phyloP scores from a whole-genome alignment of 2,329 filamentous ascomycete species.

The Penicillium sp. region DNA sequence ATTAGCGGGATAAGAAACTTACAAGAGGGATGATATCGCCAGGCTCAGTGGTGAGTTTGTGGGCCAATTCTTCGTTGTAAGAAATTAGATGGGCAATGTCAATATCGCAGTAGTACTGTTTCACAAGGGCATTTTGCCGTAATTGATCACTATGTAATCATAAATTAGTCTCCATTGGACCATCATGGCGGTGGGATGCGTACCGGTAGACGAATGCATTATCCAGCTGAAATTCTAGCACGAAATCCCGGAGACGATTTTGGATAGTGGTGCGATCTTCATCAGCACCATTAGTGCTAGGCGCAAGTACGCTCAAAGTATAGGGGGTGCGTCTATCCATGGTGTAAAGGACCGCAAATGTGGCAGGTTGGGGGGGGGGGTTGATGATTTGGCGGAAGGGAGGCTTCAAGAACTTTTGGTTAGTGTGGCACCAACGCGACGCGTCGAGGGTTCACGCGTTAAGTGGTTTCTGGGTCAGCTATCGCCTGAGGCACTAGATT shows the following conservation, averaged over 20 bases:
- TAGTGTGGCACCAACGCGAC: conserved; percentile 34
- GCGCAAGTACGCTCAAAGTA: conserved; percentile 75
- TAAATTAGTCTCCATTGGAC: conserved; percentile 3
- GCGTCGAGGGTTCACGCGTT: conserved; percentile 37
- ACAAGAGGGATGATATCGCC: conserved; percentile 90
- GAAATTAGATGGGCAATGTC: conserved; percentile 94
- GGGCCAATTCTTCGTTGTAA: conserved; percentile 92
- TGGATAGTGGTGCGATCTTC: conserved; percentile 72
- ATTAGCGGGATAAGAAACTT: conserved; percentile 30
- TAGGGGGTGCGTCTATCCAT: conserved; percentile 92
- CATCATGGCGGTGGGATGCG: conserved; percentile 19
- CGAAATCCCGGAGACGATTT: conserved; percentile 79
- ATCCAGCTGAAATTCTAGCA: conserved; percentile 90
- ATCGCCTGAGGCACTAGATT: neutral
- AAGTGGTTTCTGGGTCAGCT: conserved; percentile 36
- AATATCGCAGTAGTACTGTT: conserved; percentile 94
- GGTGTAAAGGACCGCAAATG: conserved; percentile 17
- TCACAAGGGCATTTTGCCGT: conserved; percentile 87
- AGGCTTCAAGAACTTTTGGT: conserved; percentile 28
- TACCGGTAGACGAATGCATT: conserved; percentile 94
- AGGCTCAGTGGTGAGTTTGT: conserved; percentile 83
- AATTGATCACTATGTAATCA: conserved; percentile 73
- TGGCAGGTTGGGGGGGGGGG: conserved; percentile 18
- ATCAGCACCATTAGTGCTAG: conserved; percentile 62
- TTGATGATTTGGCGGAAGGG: conserved; percentile 18